Conservation (phyloP, 352 stramenopile genomes). For the Albugo laibachii region DNA sequence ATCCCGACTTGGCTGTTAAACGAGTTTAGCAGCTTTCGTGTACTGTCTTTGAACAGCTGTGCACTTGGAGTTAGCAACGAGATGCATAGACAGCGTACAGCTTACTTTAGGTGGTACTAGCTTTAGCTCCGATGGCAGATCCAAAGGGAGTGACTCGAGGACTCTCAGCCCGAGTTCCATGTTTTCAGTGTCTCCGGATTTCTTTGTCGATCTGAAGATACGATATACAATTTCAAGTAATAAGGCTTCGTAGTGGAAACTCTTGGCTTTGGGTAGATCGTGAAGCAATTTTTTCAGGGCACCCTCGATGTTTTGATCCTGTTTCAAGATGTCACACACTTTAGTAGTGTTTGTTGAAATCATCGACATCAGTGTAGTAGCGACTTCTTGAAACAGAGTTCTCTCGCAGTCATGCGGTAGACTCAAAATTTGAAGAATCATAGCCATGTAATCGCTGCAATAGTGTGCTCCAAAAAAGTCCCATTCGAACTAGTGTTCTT, state of each 20-base stretch:
- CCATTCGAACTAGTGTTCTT: constrained; percentile 16
- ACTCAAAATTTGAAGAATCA: constrained; percentile 13
- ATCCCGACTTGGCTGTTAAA: constrained; percentile 14
- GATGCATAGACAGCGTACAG: not conserved
- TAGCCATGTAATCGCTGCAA: constrained; percentile 8
- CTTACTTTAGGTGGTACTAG: constrained; percentile 14
- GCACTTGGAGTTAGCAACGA: not conserved
- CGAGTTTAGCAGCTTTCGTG: constrained; percentile 11
- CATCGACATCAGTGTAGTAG: constrained; percentile 15
- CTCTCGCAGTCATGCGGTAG: constrained; percentile 9
- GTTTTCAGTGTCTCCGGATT: constrained; percentile 1
- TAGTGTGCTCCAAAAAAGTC: constrained; percentile 13
- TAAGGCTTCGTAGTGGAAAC: constrained; percentile 16
- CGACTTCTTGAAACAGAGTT: constrained; percentile 11
- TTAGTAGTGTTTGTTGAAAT: constrained; percentile 12
- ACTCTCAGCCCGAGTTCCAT: constrained; percentile 1
- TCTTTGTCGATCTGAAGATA: constrained; percentile 11
- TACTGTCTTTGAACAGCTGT: constrained; percentile 15
- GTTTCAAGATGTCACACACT: constrained; percentile 5
- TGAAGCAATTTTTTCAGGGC: constrained; percentile 5
- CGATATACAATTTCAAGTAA: constrained; percentile 15
- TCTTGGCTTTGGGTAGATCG: constrained; percentile 13
- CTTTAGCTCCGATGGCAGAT: constrained; percentile 5
- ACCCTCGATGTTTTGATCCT: not conserved
- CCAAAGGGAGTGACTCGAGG: constrained; percentile 4